Percentiles rank a stretch among this genome's conserved stretches.
These are phyloP conservation scores for Marchantia polymorpha DNA, from an alignment of 225 moss, liverwort and hornwort genomes.

Conservation along the genomic window DNA sequence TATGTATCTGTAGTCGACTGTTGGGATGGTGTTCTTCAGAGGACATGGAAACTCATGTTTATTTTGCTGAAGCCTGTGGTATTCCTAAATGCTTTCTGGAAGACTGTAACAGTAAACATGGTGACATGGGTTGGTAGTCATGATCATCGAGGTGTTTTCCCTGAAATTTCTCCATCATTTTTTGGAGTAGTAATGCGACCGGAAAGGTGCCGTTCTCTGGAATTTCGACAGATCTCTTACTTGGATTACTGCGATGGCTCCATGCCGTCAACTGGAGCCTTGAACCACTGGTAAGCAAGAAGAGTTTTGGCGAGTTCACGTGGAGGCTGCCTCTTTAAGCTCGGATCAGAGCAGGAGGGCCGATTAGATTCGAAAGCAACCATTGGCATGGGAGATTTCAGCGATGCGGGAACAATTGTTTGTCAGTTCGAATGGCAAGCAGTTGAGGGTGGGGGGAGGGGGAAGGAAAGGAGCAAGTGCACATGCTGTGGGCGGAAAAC, in stretches of 20 bases:
- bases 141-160: constrained; percentile 14
- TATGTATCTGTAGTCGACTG: constrained; percentile 31
- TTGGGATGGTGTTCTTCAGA: constrained; percentile 28
- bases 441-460: neutral
- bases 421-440: neutral
- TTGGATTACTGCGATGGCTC: neutral
- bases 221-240: neutral
- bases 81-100: constrained; percentile 15
- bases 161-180: neutral
- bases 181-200: neutral
- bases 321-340: neutral
- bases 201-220: constrained; percentile 1
- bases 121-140: constrained; percentile 12
- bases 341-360: neutral
- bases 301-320: neutral
- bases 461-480: constrained; percentile 8
- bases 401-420: neutral
- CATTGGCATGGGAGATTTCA: neutral
- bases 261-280: neutral
- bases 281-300: neutral
- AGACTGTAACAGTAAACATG: constrained; percentile 2
- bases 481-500: constrained; percentile 6
- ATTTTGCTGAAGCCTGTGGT: constrained; percentile 25
- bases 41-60: constrained; percentile 15
- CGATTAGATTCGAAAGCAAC: neutral